Evolutionary conservation across 2,329 filamentous ascomycete species (phyloP).

Genomic region (Diaporthe batatas): DNA sequence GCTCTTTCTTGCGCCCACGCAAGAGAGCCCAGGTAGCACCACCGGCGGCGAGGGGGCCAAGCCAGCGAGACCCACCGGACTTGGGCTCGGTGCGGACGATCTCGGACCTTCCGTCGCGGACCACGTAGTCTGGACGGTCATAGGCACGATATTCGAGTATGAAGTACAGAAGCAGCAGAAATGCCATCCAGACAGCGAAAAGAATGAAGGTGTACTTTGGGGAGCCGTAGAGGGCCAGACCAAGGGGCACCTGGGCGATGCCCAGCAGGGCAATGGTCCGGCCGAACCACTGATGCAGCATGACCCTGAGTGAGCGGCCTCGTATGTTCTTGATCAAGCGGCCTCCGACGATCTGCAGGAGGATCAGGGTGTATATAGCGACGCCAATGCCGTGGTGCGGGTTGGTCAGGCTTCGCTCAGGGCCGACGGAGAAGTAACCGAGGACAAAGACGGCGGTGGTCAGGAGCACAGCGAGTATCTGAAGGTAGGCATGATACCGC

Average conservation of each 20-base stretch:
- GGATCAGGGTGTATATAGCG: slow-evolving; percentile 79
- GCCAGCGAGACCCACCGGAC: slow-evolving; percentile 57
- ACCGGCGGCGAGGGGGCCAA: slow-evolving; percentile 67
- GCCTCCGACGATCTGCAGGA: slow-evolving; percentile 79
- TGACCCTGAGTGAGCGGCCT: slow-evolving; percentile 63
- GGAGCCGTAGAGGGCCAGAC: slow-evolving; percentile 92
- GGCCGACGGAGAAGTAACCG: slow-evolving; percentile 84
- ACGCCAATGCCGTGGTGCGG: slow-evolving; percentile 88
- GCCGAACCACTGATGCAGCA: slow-evolving; percentile 91
- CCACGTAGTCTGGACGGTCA: slow-evolving; percentile 66
- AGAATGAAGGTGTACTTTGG: slow-evolving; percentile 88
- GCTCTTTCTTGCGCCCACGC: slow-evolving; percentile 55
- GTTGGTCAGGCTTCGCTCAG: slow-evolving; percentile 78
- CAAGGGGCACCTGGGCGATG: slow-evolving; percentile 88
- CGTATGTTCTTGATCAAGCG: slow-evolving; percentile 70
- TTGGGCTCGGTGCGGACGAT: slow-evolving; percentile 53
- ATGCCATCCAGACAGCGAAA: slow-evolving; percentile 82
- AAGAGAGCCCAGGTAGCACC: slow-evolving; percentile 63
- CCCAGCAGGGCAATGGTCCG: slow-evolving; percentile 83
- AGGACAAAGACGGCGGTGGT: slow-evolving; percentile 79
- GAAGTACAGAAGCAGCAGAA: slow-evolving; percentile 82
- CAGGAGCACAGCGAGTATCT: slow-evolving; percentile 76
- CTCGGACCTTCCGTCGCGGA: slow-evolving; percentile 70
- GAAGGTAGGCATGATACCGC: slow-evolving; percentile 79
- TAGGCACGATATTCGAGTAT: slow-evolving; percentile 79